Evolutionary conservation across 2,329 filamentous ascomycete genomes (phyloP), one percentile per base, ranked within the genome.

Genomic region (Diaporthe eres): DNA sequence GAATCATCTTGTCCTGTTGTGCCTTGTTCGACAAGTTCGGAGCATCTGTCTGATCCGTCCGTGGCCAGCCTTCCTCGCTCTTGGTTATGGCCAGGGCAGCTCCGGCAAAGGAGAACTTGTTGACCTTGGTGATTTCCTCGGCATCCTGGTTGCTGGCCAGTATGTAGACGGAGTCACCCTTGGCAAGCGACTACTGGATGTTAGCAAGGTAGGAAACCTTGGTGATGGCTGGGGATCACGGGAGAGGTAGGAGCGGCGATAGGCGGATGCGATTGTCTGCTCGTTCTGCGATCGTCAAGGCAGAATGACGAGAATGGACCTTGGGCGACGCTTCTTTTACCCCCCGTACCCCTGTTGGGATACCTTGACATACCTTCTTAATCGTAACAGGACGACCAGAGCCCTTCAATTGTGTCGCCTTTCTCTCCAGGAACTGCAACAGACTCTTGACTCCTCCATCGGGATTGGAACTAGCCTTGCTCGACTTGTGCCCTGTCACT

Each of bases 341-440:
- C 81, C 80, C 81, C 85, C 85, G 86, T 86, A 86, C 82, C 80
- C 81, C 82, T 81, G 79, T 80, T 84, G 85, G 83, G 84, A 83
- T 83, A 80, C 80, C 79, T 78, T 85, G 84, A 94, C 93, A 91
- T 94, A 95, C 94, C 92, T 95, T 94, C 86, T 91, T 92, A 78
- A 96, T 92, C 82, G 88, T 91, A 80, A 94, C 87, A 79, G 87
- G 86, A 80, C 89, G 86, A 80, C 91, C 85, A 74, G 88, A 88
- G 42, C 74, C 76, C 63, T 74, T 77, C n/a, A 77, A n/a, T 34
- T 70, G 51, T 34, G 71, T 60, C 63, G 93, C 90, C 83, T 95
- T 95, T 80, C 92, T 91, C 84, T 95, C 92, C 77, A 95, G 85
- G 81, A 95, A 95, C 70, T 87, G 86, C 72, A 95, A 83, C 42